Evolutionary conservation across 164 flowering plant species (phyloP).

Genomic region (Liriodendron chinense): DNA sequence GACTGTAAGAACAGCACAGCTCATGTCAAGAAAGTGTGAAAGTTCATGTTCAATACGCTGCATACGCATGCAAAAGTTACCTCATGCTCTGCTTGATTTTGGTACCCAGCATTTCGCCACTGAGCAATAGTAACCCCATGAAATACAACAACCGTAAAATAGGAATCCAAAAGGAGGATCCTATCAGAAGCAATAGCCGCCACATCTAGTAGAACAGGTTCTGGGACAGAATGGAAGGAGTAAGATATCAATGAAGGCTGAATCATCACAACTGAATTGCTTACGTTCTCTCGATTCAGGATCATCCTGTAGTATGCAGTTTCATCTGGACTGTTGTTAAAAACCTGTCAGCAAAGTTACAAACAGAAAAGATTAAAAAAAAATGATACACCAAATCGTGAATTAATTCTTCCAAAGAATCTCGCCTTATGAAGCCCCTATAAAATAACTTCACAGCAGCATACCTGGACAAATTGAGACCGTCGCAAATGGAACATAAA

Average conservation of each 20-base stretch:
- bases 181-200: constrained; percentile 87
- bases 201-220: constrained; percentile 91
- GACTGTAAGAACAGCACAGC: background rate
- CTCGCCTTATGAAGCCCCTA: background rate
- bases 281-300: constrained; percentile 83
- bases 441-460: background rate
- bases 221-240: constrained; percentile 77
- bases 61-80: constrained; percentile 27
- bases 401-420: background rate
- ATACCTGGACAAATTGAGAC: constrained; percentile 97
- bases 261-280: constrained; percentile 95
- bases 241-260: constrained; percentile 95
- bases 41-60: background rate
- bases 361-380: background rate
- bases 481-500: constrained; percentile 88
- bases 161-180: constrained; percentile 85
- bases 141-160: constrained; percentile 85
- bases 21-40: background rate
- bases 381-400: background rate
- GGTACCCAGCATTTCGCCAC: constrained; percentile 96
- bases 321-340: constrained; percentile 97
- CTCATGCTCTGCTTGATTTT: constrained; percentile 80
- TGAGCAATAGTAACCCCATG: constrained; percentile 89
- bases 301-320: constrained; percentile 96
- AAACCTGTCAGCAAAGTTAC: constrained; percentile 26